These are phyloP conservation scores for Chaetomiaceae sp. DNA, from an alignment of 2,329 filamentous ascomycete species.

Conservation along the genomic window DNA sequence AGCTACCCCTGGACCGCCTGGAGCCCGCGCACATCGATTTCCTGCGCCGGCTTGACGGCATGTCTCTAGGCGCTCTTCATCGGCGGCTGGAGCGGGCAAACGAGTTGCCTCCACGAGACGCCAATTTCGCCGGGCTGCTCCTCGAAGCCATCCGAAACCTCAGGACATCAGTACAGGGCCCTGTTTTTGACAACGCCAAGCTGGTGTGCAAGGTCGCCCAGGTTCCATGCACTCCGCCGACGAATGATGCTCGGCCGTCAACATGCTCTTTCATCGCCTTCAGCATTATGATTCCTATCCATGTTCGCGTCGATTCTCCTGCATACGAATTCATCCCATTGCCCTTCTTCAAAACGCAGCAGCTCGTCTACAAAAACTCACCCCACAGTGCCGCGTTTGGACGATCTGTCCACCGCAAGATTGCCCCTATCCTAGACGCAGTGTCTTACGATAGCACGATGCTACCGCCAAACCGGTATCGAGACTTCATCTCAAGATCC, in stretches of 20 bases:
- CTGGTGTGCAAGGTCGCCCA: constrained; percentile 38
- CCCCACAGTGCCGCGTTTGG: constrained; percentile 56
- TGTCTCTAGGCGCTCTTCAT: constrained; percentile 38
- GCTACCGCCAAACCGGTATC: constrained; percentile 11
- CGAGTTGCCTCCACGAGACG: constrained; percentile 14
- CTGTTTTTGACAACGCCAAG: constrained; percentile 39
- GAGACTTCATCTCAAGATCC: constrained; percentile 6
- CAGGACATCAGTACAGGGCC: constrained; percentile 36
- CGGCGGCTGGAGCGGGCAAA: constrained; percentile 37
- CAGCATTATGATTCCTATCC: constrained; percentile 58
- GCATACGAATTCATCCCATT: constrained; percentile 58
- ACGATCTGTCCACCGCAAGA: constrained; percentile 56
- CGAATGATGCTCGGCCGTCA: constrained; percentile 19
- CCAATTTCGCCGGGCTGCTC: constrained; percentile 20
- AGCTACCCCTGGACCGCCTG: constrained; percentile 49
- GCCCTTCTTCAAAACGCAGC: constrained; percentile 62
- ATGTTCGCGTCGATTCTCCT: constrained; percentile 47
- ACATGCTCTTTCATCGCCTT: constrained; percentile 49
- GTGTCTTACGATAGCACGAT: constrained; percentile 23
- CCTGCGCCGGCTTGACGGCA: constrained; percentile 46
- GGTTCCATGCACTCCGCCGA: constrained; percentile 33
- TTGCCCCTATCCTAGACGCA: constrained; percentile 47
- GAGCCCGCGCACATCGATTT: constrained; percentile 53
- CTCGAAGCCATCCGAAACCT: constrained; percentile 36
- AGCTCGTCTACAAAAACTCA: constrained; percentile 54